Conservation (phyloP, 192 early-diverging fungal species). For the Obelidium mucronatum region DNA sequence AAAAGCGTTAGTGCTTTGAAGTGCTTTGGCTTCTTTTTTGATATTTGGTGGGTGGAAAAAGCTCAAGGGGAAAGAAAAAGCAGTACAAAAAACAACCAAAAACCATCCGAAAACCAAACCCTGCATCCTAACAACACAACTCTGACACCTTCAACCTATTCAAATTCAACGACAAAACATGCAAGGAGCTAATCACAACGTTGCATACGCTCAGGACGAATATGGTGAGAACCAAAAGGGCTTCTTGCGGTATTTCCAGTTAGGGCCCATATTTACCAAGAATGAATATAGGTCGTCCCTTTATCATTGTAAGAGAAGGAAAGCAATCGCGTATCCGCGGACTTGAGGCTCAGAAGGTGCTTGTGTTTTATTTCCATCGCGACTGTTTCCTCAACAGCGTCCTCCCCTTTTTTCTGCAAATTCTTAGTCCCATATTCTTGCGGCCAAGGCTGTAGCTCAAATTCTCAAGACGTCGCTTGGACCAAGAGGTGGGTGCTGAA, state of each 20-base stretch:
- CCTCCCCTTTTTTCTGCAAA: conserved; percentile 14
- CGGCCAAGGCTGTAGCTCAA: conserved; percentile 94
- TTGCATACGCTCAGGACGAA: conserved; percentile 93
- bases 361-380: background rate
- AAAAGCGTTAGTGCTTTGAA: background rate
- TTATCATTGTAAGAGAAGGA: conserved; percentile 98
- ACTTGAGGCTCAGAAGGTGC: conserved; percentile 94
- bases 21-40: background rate
- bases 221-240: conserved; percentile 59
- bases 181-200: conserved; percentile 35
- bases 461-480: conserved; percentile 99
- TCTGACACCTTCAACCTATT: background rate
- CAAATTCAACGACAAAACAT: background rate
- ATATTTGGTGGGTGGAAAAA: background rate
- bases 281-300: conserved; percentile 70
- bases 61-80: background rate
- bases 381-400: background rate
- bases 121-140: background rate
- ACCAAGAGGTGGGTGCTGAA: conserved; percentile 85
- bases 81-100: conserved; percentile 5
- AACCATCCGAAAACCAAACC: background rate
- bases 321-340: conserved; percentile 90
- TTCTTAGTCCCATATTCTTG: conserved; percentile 96
- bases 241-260: background rate
- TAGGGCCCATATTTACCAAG: background rate